Evolutionary conservation across 75 land plant species (phyloP), one percentile per base, ranked within the genome.

Genomic region (Pseudotsuga menziesii): DNA sequence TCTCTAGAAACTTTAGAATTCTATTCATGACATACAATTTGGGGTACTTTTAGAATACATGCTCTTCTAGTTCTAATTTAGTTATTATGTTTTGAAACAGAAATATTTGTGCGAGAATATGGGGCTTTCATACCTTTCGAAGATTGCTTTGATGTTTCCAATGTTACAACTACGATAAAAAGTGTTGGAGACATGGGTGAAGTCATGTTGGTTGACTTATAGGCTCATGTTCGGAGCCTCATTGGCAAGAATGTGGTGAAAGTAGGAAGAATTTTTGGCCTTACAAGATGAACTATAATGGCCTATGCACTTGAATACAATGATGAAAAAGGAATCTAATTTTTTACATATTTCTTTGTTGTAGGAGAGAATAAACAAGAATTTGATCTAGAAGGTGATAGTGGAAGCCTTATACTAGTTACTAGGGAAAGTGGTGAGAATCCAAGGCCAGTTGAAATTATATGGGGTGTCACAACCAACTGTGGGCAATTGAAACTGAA

Each of bases 291-390:
- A 3, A 70, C 74, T 57, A 84, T 85, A 36, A 58, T 83, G 82
- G 87, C 87, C 17, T 85, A 85, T 71, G 86, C 87, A 8, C 83
- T 85, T 14, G 87, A 85, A 54, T 85, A 85, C 71, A 85, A 83
- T 72, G 86, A 85, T 73, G 87, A 79, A 19, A 84, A 84, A 39
- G 87, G 87, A 14, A 78, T 84, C 26, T 83, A 86, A 61, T 85
- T 75, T 52, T 84, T 83, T 56, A 85, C 82, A 20, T 86, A 85
- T 29, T 85, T 85, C 60, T 78, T 83, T n/a, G 75, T 85, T 3
- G 82, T 85, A 64, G 86, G 87, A 48, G 86, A 85, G 25, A 84
- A 85, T 61, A 79, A 72, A 61, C 87, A 60, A 39, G 69, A 81
- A 32, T 85, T 85, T 62, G 87, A 85, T 76, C 77, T 79, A 13